These are phyloP conservation scores for Clonostachys solani DNA, from an alignment of 2,329 filamentous ascomycete genomes.

Conservation along the genomic window DNA sequence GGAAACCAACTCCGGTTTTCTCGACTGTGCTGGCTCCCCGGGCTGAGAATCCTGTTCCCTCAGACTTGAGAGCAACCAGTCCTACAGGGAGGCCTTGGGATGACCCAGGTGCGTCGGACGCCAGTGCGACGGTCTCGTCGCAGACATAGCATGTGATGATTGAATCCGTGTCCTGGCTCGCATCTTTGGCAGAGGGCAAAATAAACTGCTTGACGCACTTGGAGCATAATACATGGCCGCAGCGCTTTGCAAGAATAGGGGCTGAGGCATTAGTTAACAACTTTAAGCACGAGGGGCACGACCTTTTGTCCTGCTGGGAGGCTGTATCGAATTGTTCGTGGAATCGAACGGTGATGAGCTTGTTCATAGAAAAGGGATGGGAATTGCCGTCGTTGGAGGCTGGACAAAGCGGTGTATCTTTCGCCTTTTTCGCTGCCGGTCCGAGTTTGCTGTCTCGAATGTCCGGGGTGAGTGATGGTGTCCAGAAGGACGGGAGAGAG, in stretches of 20 bases:
- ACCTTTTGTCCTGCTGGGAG: slow-evolving; percentile 33
- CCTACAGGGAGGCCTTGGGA: slow-evolving; percentile 64
- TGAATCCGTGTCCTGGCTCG: slow-evolving; percentile 35
- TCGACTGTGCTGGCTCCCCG: slow-evolving; percentile 80
- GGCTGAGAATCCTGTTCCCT: slow-evolving; percentile 90
- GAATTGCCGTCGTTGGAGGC: slow-evolving; percentile 61
- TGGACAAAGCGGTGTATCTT: slow-evolving; percentile 71
- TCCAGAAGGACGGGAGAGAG: slow-evolving; percentile 85
- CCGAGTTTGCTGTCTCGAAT: slow-evolving; percentile 41
- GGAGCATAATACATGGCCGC: slow-evolving; percentile 87
- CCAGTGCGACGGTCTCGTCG: slow-evolving; percentile 66
- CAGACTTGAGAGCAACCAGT: slow-evolving; percentile 73
- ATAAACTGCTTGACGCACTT: slow-evolving; percentile 84
- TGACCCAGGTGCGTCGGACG: slow-evolving; percentile 29
- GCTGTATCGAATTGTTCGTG: slow-evolving; percentile 58
- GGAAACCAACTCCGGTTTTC: slow-evolving; percentile 75
- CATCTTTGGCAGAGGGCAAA: slow-evolving; percentile 44
- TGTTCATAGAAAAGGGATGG: slow-evolving; percentile 75
- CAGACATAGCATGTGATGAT: slow-evolving; percentile 73
- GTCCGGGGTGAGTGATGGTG: slow-evolving; percentile 73
- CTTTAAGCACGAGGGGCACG: slow-evolving; percentile 86
- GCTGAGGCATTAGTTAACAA: slow-evolving; percentile 76
- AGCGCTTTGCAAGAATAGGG: slow-evolving; percentile 79
- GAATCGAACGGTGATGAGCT: slow-evolving; percentile 73
- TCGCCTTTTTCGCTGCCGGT: slow-evolving; percentile 54